Conservation (phyloP, 306 rosid genomes). For the Fagus crenata region DNA sequence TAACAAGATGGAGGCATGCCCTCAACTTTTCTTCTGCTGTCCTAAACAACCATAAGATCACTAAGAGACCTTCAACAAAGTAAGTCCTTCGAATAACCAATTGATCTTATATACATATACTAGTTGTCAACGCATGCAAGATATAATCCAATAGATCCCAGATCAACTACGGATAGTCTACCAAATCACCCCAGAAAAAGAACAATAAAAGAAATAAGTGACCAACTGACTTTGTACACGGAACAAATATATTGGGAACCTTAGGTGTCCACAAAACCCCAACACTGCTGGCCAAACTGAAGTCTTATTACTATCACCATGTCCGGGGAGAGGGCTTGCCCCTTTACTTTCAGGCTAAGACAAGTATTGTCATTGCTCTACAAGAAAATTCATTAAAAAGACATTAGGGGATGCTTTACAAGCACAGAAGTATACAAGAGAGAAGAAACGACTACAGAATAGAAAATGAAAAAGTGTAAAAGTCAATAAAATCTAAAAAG, state of each 20-base stretch:
- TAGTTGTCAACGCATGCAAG: slow-evolving; percentile 6
- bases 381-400: neutral
- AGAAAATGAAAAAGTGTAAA: neutral
- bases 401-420: neutral
- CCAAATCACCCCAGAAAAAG: neutral
- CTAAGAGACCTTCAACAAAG: neutral
- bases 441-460: neutral
- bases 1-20: neutral
- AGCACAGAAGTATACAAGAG: neutral
- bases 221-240: neutral
- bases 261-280: neutral
- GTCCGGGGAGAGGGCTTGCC: neutral
- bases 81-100: neutral
- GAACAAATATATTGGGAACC: neutral
- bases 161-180: neutral
- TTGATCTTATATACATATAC: neutral
- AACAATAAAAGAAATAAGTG: neutral
- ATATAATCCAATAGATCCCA: neutral
- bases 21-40: neutral
- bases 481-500: neutral
- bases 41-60: slow-evolving; percentile 9
- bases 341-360: neutral
- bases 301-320: neutral
- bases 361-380: neutral
- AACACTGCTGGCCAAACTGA: neutral